phyloP scores from a whole-genome alignment of 2,329 filamentous ascomycete genomes.

The Bisporella sp. region DNA sequence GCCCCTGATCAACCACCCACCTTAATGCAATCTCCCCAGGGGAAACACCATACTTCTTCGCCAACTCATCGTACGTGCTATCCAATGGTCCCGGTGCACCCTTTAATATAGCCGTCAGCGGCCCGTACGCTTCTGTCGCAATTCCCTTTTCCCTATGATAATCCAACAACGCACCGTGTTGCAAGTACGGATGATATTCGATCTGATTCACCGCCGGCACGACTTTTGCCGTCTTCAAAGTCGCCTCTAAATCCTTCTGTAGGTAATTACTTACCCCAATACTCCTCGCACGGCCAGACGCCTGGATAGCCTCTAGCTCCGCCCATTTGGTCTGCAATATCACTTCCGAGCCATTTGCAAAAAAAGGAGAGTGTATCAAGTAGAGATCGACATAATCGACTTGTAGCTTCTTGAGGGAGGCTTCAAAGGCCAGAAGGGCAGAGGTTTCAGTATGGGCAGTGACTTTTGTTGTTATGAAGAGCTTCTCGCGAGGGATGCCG shows the following conservation, averaged over 20 bases:
- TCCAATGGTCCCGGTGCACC: constrained; percentile 48
- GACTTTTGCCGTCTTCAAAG: constrained; percentile 52
- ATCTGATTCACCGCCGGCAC: constrained; percentile 72
- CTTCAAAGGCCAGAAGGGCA: constrained; percentile 43
- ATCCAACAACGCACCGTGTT: constrained; percentile 51
- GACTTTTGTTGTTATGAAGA: constrained; percentile 62
- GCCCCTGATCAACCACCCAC: constrained; percentile 53
- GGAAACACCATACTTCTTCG: constrained; percentile 51
- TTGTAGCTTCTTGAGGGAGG: constrained; percentile 52
- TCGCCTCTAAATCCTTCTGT: constrained; percentile 44
- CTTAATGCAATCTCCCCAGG: constrained; percentile 49
- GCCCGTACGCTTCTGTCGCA: constrained; percentile 46
- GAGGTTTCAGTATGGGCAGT: constrained; percentile 26
- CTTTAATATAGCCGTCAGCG: constrained; percentile 44
- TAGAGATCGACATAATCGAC: constrained; percentile 69
- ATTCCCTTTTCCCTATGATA: constrained; percentile 54
- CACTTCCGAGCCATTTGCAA: constrained; percentile 38
- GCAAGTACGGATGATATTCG: constrained; percentile 71
- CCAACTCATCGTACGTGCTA: constrained; percentile 40
- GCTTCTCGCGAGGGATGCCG: constrained; percentile 56
- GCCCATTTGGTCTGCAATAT: constrained; percentile 52
- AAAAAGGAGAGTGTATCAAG: constrained; percentile 53
- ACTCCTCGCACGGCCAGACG: constrained; percentile 55
- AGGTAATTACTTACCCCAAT: constrained; percentile 77
- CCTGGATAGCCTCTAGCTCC: constrained; percentile 58